Evolutionary conservation across 2,329 filamentous ascomycete species (phyloP), one percentile per base, ranked within the genome.

Genomic region (Pyricularia sp.): DNA sequence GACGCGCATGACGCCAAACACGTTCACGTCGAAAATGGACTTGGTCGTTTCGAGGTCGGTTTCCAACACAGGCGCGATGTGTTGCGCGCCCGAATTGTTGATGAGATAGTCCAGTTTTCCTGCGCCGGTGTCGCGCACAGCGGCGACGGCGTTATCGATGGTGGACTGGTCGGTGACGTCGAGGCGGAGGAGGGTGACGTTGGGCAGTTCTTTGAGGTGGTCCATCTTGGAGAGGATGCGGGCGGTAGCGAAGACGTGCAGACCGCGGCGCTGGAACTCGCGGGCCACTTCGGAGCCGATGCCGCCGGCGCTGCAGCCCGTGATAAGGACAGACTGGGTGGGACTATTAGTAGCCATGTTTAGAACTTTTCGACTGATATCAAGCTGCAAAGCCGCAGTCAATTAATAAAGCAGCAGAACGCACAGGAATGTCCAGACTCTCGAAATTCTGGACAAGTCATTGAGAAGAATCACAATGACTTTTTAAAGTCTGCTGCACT

Each of bases 301-400:
- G 60, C 73, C 72, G 24, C 72, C 73, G 44, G 68, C 68, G 67
- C 71, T 72, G 64, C 74, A 75, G 49, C 73, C 73, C 3, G 73
- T 75, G 60, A 75, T 71, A 2, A 74, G 69, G 26, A 72, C 70
- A 6, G 44, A 53, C 9, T 53, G 44, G 44, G 44, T 53, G 44
- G 44, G 44, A n/a, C 3, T 53, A n/a, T 53, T 53, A 16, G 44
- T 53, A 10, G 44, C 16, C 44, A 53, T 53, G 10, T 53, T 53
- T n/a, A 10, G 44, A 9, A 12, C 9, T 33, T 33, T 12, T 33
- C 10, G 31, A 12, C 10, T 33, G 31, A 33, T 33, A 33, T 33
- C 31, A 33, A 33, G 9, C 3, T 10, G 31, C 12, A 33, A 8
- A 12, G 10, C 31, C 31, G 31, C 12, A 10, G 9, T 33, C 9